Evolutionary conservation across 1,284 basidiomycete genomes (phyloP).

Genomic region (Phylloboletellus chloephorus): DNA sequence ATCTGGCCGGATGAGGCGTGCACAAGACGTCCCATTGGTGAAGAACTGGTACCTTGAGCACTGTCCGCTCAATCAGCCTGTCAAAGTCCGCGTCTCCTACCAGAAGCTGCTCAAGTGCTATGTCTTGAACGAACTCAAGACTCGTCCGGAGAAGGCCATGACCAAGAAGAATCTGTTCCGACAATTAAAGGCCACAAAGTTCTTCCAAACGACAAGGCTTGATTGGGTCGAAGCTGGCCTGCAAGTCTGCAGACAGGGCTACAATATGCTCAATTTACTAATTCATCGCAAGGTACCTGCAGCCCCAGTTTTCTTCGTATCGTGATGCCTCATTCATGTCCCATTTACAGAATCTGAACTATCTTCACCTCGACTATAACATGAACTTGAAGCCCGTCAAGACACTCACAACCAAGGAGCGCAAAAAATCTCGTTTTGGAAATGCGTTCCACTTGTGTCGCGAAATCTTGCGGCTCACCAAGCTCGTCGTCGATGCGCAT

Average conservation of each 20-base stretch:
- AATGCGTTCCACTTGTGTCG: conserved; percentile 98
- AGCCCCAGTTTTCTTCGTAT: background rate
- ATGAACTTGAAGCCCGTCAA: conserved; percentile 98
- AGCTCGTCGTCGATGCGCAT: conserved; percentile 97
- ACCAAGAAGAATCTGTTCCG: conserved; percentile 96
- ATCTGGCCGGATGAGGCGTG: conserved; percentile 88
- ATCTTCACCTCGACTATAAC: conserved; percentile 90
- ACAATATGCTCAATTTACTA: conserved; percentile 98
- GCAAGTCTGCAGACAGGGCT: conserved; percentile 97
- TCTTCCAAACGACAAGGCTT: conserved; percentile 96
- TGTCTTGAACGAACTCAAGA: conserved; percentile 92
- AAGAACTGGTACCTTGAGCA: conserved; percentile 99
- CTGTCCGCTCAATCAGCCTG: conserved; percentile 92
- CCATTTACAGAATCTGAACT: conserved; percentile 78
- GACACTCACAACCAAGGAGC: conserved; percentile 98
- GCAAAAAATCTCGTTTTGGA: conserved; percentile 99
- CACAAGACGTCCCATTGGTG: conserved; percentile 92
- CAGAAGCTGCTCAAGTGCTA: conserved; percentile 97
- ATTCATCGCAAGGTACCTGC: conserved; percentile 87
- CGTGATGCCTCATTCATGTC: conserved; percentile 1
- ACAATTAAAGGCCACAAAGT: conserved; percentile 96
- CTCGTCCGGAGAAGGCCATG: conserved; percentile 90
- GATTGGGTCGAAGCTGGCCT: conserved; percentile 99
- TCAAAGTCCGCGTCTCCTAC: conserved; percentile 98
- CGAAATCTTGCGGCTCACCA: conserved; percentile 95